phyloP scores from a whole-genome alignment of 768 basidiomycete species.

The Termitomyces bulborhizus region DNA sequence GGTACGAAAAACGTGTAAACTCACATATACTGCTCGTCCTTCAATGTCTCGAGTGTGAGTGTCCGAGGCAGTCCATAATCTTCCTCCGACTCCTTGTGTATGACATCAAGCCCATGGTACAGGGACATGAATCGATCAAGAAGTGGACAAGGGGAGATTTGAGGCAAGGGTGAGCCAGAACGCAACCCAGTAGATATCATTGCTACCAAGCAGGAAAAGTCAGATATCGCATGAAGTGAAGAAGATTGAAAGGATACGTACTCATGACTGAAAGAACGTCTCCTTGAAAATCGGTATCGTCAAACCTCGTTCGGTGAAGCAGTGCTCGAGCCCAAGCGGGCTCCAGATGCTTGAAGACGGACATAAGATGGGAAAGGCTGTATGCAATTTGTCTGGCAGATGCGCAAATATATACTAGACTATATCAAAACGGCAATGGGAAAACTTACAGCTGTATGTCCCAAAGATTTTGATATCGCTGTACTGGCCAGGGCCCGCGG shows the following conservation, averaged over 20 bases:
- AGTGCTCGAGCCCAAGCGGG: conserved; percentile 75
- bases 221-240: background rate
- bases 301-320: conserved; percentile 64
- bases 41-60: conserved; percentile 66
- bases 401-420: background rate
- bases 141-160: conserved; percentile 78
- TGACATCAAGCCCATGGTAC: conserved; percentile 58
- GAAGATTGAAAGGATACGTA: conserved; percentile 23
- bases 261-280: conserved; percentile 81
- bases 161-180: conserved; percentile 71
- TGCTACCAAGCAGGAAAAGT: conserved; percentile 29
- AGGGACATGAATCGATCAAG: conserved; percentile 41
- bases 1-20: conserved; percentile 20
- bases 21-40: conserved; percentile 75
- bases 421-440: background rate
- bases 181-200: conserved; percentile 75
- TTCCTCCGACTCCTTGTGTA: conserved; percentile 66
- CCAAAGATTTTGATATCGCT: conserved; percentile 64
- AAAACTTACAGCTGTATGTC: conserved; percentile 58
- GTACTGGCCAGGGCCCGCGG: conserved; percentile 73
- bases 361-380: conserved; percentile 67
- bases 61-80: conserved; percentile 68
- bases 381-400: conserved; percentile 55
- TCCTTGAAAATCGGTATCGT: conserved; percentile 78
- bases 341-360: conserved; percentile 66